Conservation (phyloP, 164 flowering plant genomes). For the Amborella trichopoda region DNA sequence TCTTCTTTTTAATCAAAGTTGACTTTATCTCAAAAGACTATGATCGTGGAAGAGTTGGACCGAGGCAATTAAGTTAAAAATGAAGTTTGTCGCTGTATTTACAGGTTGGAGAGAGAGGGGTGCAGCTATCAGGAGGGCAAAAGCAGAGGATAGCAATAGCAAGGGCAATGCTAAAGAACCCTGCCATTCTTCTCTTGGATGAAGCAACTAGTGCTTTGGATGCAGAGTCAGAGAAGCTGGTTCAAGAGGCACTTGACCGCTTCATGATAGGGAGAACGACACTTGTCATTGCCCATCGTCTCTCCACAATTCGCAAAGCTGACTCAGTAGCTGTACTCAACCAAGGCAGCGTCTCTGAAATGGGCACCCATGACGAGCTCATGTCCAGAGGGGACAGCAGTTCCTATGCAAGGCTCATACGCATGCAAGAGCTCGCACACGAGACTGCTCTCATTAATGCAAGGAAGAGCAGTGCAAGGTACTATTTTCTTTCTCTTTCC, state of each 20-base stretch:
- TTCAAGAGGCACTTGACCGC: slow-evolving; percentile 93
- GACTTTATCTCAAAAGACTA: too few species aligned
- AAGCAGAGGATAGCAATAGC: slow-evolving; percentile 98
- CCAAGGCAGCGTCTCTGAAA: slow-evolving; percentile 81
- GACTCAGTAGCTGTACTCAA: slow-evolving; percentile 92
- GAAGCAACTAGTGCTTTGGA: slow-evolving; percentile 99
- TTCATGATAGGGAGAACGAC: slow-evolving; percentile 98
- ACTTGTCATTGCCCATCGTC: slow-evolving; percentile 93
- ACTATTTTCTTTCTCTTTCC: neutral
- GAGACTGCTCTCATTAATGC: slow-evolving; percentile 74
- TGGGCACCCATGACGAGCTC: slow-evolving; percentile 89
- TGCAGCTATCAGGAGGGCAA: slow-evolving; percentile 97
- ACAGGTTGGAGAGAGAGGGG: slow-evolving; percentile 98
- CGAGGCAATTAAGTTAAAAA: too few species aligned
- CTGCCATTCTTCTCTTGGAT: slow-evolving; percentile 83
- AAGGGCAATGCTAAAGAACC: slow-evolving; percentile 97
- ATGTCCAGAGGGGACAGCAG: slow-evolving; percentile 75
- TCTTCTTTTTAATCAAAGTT: too few species aligned
- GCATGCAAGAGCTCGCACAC: slow-evolving; percentile 88
- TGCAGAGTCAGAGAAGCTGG: slow-evolving; percentile 91
- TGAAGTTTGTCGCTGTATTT: too few species aligned
- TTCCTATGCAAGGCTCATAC: slow-evolving; percentile 76
- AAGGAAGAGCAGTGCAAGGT: slow-evolving; percentile 58
- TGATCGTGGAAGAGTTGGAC: too few species aligned
- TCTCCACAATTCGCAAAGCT: slow-evolving; percentile 92